Percentiles rank a stretch among this genome's conserved stretches.
Evolutionary conservation across 805 yeast species (phyloP).

Genomic region (Barnettozyma salicaria): DNA sequence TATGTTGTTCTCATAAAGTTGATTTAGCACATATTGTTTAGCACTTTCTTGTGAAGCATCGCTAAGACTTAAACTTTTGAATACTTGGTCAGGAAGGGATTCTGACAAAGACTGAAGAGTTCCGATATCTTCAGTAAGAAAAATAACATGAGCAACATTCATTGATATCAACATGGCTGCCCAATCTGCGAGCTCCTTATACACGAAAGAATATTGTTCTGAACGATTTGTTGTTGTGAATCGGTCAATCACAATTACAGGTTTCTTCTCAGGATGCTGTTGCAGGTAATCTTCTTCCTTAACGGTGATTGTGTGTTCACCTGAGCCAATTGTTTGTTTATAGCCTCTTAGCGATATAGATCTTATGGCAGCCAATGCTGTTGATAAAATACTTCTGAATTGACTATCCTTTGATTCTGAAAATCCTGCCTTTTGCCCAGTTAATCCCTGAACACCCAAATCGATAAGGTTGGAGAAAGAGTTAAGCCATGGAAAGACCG

Average conservation of each 20-base stretch:
- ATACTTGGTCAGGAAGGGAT: constrained; percentile 81
- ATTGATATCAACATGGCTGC: constrained; percentile 68
- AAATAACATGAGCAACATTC: constrained; percentile 85
- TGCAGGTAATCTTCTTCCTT: constrained; percentile 80
- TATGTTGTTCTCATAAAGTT: constrained; percentile 31
- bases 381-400: constrained; percentile 69
- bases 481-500: constrained; percentile 90
- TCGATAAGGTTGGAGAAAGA: constrained; percentile 74
- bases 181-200: constrained; percentile 81
- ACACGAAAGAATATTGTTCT: constrained; percentile 57
- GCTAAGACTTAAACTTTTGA: constrained; percentile 64
- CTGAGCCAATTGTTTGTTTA: constrained; percentile 29
- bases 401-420: constrained; percentile 80
- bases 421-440: constrained; percentile 91
- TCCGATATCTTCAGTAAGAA: constrained; percentile 81
- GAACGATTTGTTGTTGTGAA: constrained; percentile 52
- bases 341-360: constrained; percentile 49
- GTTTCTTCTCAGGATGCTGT: constrained; percentile 79
- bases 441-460: constrained; percentile 79
- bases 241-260: constrained; percentile 78
- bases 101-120: constrained; percentile 60
- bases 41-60: constrained; percentile 79
- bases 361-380: constrained; percentile 69
- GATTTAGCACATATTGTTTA: constrained; percentile 57
- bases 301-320: constrained; percentile 30